Base-by-base conservation (phyloP, 768 basidiomycete genomes). In the Lactarius vividus region DNA sequence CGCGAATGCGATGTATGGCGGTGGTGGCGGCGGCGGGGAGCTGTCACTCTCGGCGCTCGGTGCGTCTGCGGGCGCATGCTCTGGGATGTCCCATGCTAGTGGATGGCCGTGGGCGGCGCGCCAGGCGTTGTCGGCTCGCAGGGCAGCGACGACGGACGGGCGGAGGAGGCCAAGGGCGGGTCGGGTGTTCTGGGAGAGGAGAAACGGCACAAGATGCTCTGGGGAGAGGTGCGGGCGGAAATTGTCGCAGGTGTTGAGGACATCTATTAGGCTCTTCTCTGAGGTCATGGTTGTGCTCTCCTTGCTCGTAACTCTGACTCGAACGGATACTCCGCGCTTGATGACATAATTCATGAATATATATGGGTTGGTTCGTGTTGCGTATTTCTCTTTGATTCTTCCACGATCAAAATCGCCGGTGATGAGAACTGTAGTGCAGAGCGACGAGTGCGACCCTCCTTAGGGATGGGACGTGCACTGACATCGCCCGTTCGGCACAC, bases 171-270 rank as follows among this genome's bases (percentile, higher is more conserved):
- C 87, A 55, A 88, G 79, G 31, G 87, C 80, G 56, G 85, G 85
- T 13, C 79, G 74, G 0, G 79, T 70, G n/a, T 80, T 77, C 58
- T 81, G 77, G 0, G 82, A 75, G 23, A 91, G 80, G 58, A 82
- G 79, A 71, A 88, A 81, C 4, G 88, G 84, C 15, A 85, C 77
- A 31, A 92, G 77, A 18, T 72, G 69, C 71, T 85, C 84, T 37
- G 61, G 75, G 44, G 35, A 5, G 75, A 61, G 20, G 74, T 72
- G 81, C 65, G 75, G 69, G 42, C 78, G 80, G 62, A 85, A 85
- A 75, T 94, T 95, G 75, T 94, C 85, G 80, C 90, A 92, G 49
- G 77, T 73, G 59, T 86, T 78, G 66, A 94, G 76, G 64, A 94
- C 73, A 29, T 88, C 82, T 29, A 94, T 81, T 70, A 88, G 86